Conservation (phyloP, 164 flowering plant genomes). For the grape (Vitis vinifera) region ASM3070453v1 NC_081818.1:14022501-14023000, state of each 20-base stretch:
- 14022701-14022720: background rate
- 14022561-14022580: background rate
- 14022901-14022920: no score
- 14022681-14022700: conserved; percentile 1
- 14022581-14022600: conserved; percentile 1
- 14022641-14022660: conserved; percentile 2
- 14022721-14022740: background rate
- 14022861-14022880: no score
- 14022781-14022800: background rate
- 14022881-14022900: no score
- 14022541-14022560: conserved; percentile 1
- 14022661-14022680: conserved; percentile 8
- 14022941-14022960: no score
- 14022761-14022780: background rate
- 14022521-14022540: conserved; percentile 12
- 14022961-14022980: no score
- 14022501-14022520: conserved; percentile 8
- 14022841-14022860: background rate
- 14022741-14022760: background rate
- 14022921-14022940: no score
- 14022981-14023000: no score
- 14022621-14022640: background rate
- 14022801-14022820: background rate
- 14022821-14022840: background rate
- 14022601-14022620: conserved; percentile 1